phyloP scores from a whole-genome alignment of 2,329 filamentous ascomycete species.

The Cylindrodendrum hubeiense region DNA sequence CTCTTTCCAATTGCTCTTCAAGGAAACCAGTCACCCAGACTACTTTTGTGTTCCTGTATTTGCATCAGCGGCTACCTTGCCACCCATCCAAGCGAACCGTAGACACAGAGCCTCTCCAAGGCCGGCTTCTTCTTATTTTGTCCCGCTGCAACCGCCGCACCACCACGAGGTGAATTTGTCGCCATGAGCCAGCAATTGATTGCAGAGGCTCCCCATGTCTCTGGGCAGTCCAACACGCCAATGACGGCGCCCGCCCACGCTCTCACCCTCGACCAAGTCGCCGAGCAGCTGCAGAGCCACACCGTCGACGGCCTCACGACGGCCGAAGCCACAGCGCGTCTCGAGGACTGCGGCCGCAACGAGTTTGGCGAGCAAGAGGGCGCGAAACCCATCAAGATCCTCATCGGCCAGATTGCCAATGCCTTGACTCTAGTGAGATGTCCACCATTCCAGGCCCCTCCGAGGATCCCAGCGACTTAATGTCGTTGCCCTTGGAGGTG shows the following conservation, averaged over 20 bases:
- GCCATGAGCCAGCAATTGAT: slow-evolving; percentile 31
- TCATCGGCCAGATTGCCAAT: slow-evolving; percentile 76
- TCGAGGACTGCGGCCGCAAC: slow-evolving; percentile 71
- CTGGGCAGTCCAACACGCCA: slow-evolving; percentile 39
- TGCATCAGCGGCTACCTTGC: background rate
- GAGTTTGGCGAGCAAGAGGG: slow-evolving; percentile 71
- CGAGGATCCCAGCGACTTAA: background rate
- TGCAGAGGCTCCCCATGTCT: slow-evolving; percentile 33
- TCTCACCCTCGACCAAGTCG: slow-evolving; percentile 33
- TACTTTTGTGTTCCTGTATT: background rate
- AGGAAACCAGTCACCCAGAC: background rate
- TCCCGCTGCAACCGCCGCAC: background rate
- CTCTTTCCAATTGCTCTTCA: background rate
- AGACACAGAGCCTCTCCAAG: background rate
- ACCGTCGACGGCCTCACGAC: slow-evolving; percentile 66
- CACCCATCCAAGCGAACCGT: background rate
- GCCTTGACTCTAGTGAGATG: slow-evolving; percentile 73
- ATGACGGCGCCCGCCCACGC: slow-evolving; percentile 41
- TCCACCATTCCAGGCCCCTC: background rate
- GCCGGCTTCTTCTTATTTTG: background rate
- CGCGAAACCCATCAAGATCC: slow-evolving; percentile 72
- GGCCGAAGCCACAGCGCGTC: slow-evolving; percentile 64
- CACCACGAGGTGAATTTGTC: background rate
- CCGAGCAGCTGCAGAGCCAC: slow-evolving; percentile 27
- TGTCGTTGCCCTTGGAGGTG: background rate